Evolutionary conservation across 371 early-diverging fungal species (phyloP), one percentile per base, ranked within the genome.

Genomic region (Apophysomyces trapeziformis): DNA sequence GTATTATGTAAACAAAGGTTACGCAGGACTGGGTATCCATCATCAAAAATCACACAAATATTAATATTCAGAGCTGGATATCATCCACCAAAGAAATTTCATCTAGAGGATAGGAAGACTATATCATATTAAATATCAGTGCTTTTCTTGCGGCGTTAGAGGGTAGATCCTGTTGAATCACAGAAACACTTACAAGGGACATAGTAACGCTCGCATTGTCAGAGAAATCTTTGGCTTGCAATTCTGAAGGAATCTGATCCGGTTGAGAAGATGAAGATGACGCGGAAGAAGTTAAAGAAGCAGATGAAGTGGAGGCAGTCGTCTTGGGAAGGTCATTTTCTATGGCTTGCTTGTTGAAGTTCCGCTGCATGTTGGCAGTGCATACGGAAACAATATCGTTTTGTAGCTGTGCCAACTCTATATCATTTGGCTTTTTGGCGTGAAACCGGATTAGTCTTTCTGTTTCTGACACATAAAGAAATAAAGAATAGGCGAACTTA

Each of bases 381-480:
- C 93, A 92, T 0, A 85, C 85, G 35, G 86, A 77, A 12, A 90
- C 79, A 64, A 93, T 93, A 59, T 89, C 90, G 39, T 88, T 87
- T 60, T 88, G 87, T 38, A 92, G 77, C 18, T 86, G 79, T 6
- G 89, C 85, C 64, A 90, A 74, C 46, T 90, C 91, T 14, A 82
- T 76, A 64, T 91, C 90, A 47, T 86, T 84, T 9, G 87, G 87
- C 83, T 85, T 54, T 21, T n/a, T 7, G 32, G 56, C 13, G n/a
- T 47, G 37, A 56, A 46, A 39, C 4, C 4, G 37, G 26, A 21
- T 45, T 45, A 50, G 38, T 26, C 5, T 26, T 38, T 37, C 36
- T 47, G 32, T 14, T 26, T 21, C 26, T 18, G 8, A 38, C 8
- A 16, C 21, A 45, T 38, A 14, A 7, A 16, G 7, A 41, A 41